Evolutionary conservation across 768 basidiomycete genomes (phyloP).

Genomic region (Strobilomyces echinocephalus): DNA sequence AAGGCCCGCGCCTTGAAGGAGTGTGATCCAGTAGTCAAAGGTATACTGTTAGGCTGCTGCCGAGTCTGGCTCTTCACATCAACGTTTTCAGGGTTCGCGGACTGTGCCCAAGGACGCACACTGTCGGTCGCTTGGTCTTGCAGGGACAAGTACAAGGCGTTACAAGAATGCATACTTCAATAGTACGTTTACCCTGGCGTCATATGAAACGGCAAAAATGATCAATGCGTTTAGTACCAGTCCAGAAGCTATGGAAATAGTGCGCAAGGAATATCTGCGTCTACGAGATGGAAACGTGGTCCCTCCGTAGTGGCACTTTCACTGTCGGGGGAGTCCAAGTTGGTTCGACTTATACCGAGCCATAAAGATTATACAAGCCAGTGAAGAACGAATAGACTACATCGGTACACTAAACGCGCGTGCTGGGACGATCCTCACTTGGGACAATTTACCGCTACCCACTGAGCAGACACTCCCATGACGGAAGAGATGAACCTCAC

Average conservation of each 20-base stretch:
- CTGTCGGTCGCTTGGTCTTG: slow-evolving; percentile 87
- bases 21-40: slow-evolving; percentile 73
- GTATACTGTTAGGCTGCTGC: slow-evolving; percentile 26
- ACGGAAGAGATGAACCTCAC: slow-evolving; percentile 64
- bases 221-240: slow-evolving; percentile 47
- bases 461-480: slow-evolving; percentile 64
- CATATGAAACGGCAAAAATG: not conserved
- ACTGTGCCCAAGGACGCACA: slow-evolving; percentile 77
- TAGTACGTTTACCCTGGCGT: slow-evolving; percentile 48
- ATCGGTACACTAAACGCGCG: not conserved
- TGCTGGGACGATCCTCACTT: slow-evolving; percentile 29
- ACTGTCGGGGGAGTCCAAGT: not conserved
- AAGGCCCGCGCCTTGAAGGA: slow-evolving; percentile 76
- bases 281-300: slow-evolving; percentile 41
- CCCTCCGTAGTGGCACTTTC: not conserved
- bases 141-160: slow-evolving; percentile 55
- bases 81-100: slow-evolving; percentile 62
- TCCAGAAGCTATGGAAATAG: slow-evolving; percentile 66
- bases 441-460: slow-evolving; percentile 46
- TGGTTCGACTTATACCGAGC: not conserved
- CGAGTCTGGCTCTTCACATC: not conserved
- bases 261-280: slow-evolving; percentile 70
- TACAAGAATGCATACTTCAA: slow-evolving; percentile 77
- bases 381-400: slow-evolving; percentile 7
- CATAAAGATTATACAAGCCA: not conserved